Base-by-base conservation (phyloP, 371 early-diverging fungal species). In the Zopfochytrium polystomum region DNA sequence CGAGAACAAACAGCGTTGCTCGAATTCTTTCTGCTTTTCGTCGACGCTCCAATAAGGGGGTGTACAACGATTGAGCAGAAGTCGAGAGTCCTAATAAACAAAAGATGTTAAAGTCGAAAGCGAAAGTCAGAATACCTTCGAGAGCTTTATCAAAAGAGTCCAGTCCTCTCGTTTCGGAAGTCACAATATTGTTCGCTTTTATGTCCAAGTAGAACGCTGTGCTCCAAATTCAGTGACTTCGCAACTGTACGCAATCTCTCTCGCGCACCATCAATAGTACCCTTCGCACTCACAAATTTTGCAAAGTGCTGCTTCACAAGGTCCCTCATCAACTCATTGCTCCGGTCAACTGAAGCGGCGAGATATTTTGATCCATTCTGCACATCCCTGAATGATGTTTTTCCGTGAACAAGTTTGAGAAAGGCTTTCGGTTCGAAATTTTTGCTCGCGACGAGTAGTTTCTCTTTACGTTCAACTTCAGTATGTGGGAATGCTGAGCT, bases 271-370 rank as follows among this genome's bases (percentile, higher is more conserved):
- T 97, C 98, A 46, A 97, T 93, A 0, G 93, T 92, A 60, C 84
- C 88, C 76, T 95, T 95, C 20, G 98, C 96, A 49, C 83, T 87
- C 11, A 97, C 95, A 70, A 97, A 97, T 43, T 93, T 88, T 65
- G 94, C 93, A 80, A 97, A 97, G 65, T 96, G 90, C 60, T 86
- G 87, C 71, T 94, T 91, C 30, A 97, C 98, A 18, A 95, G 72
- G 29, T 82, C 82, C 62, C 90, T 92, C 30, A 93, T 80, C 0
- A 89, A 87, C 58, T 92, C 93, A 0, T 87, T 82, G n/a, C 91
- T 78, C 67, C 91, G 86, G 33, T 88, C 87, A 18, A 93, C 88
- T 1, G 88, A 81, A 52, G 67, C 71, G 47, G 87, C 78, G 32
- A 96, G 76, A 2, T 79, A 69, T 32, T 87, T 78, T 23, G 87